These are phyloP conservation scores for Histomonas meleagridis DNA, from an alignment of 208 protist species.

Conservation along the genomic window DNA sequence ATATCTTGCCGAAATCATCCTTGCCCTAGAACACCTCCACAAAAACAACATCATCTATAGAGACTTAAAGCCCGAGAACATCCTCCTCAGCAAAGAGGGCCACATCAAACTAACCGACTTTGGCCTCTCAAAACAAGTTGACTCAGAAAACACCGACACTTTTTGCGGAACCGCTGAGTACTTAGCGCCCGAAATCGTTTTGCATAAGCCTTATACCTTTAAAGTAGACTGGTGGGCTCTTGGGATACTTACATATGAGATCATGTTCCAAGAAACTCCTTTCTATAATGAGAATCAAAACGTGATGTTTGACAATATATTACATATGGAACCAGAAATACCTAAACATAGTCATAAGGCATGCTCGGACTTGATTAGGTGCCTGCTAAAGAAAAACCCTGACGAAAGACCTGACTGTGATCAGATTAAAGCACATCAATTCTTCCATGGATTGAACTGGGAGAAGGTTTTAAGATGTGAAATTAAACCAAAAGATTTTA, in stretches of 20 bases:
- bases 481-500: not conserved
- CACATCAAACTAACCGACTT: not conserved
- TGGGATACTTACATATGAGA: not conserved
- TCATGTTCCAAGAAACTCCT: not conserved
- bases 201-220: not conserved
- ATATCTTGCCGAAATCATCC: not conserved
- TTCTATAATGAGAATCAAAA: slow-evolving; percentile 33
- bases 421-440: not conserved
- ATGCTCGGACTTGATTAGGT: not conserved
- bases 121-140: not conserved
- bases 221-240: slow-evolving; percentile 6
- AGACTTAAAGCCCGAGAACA: slow-evolving; percentile 21
- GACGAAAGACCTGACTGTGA: not conserved
- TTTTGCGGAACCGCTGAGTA: slow-evolving; percentile 29
- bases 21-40: not conserved
- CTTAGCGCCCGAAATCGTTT: not conserved
- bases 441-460: not conserved
- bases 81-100: not conserved
- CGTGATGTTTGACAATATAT: not conserved
- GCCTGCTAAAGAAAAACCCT: not conserved
- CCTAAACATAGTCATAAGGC: not conserved
- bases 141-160: not conserved
- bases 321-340: slow-evolving; percentile 2
- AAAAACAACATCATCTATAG: not conserved
- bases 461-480: not conserved